Evolutionary conservation across 1,139 yeast genomes (phyloP).

Genomic region (Diutina ranongensis): DNA sequence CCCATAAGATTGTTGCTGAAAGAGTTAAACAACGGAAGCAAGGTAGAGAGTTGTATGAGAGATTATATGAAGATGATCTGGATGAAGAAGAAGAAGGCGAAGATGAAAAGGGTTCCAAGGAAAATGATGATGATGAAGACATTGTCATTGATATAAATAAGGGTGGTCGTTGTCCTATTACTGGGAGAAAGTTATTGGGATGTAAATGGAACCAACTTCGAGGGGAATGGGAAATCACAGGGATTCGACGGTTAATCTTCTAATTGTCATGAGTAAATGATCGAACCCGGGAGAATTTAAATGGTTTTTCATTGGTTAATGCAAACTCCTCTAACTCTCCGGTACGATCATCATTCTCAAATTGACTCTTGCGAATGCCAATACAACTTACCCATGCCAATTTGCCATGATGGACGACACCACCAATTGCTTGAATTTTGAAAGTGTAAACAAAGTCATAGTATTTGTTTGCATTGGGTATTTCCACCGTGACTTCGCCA

Average conservation of each 20-base stretch:
- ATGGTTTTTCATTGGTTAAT: conserved; percentile 62
- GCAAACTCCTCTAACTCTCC: conserved; percentile 46
- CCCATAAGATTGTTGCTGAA: conserved; percentile 25
- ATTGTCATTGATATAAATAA: conserved; percentile 14
- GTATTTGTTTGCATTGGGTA: conserved; percentile 52
- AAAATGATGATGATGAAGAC: conserved; percentile 14
- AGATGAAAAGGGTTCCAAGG: conserved; percentile 12
- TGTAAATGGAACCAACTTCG: conserved; percentile 51
- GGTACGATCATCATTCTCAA: conserved; percentile 27
- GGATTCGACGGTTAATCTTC: conserved; percentile 55
- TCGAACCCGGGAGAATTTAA: conserved; percentile 32
- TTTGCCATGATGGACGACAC: conserved; percentile 45
- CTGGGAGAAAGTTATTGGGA: conserved; percentile 61
- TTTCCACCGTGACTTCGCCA: conserved; percentile 42
- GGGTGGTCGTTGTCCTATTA: conserved; percentile 81
- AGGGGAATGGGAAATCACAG: conserved; percentile 62
- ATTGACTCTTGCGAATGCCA: conserved; percentile 35
- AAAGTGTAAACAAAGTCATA: conserved; percentile 56
- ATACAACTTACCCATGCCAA: conserved; percentile 56
- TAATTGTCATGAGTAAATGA: conserved; percentile 30
- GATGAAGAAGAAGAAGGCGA: conserved; percentile 10
- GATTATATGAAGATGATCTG: conserved; percentile 8
- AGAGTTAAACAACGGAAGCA: conserved; percentile 9
- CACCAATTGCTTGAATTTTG: conserved; percentile 44
- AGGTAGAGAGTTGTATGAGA: conserved; percentile 6